Percentiles rank a stretch among this genome's conserved stretches.
These are phyloP conservation scores for Clonostachys rhizophaga DNA, from an alignment of 2,329 filamentous ascomycete species.

Conservation along the genomic window DNA sequence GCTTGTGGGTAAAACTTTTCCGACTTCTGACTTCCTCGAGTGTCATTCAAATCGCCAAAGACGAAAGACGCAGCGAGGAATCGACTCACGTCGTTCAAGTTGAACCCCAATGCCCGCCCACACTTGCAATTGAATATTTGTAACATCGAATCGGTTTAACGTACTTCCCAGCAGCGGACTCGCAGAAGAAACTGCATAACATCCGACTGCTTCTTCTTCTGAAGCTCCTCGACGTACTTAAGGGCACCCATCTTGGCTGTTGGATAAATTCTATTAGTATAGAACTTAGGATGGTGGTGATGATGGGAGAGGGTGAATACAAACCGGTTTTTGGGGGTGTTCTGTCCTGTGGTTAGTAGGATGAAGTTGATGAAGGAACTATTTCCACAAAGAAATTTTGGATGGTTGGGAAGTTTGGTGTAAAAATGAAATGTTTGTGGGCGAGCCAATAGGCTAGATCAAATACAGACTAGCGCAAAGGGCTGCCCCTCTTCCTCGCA, in stretches of 20 bases:
- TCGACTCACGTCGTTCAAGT: not conserved
- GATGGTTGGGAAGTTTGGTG: conserved; percentile 19
- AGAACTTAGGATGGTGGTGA: not conserved
- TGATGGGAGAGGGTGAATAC: not conserved
- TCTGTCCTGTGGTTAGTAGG: conserved; percentile 28
- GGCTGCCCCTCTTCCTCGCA: conserved; percentile 18
- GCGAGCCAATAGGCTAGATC: conserved; percentile 27
- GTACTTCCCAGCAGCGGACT: conserved; percentile 99
- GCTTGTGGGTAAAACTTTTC: conserved; percentile 1
- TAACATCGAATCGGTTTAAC: conserved; percentile 22
- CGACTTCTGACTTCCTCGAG: conserved; percentile 1
- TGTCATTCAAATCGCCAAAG: too few relatives aligned
- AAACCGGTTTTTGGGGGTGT: conserved; percentile 5
- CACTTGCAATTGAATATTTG: not conserved
- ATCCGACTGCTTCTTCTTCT: conserved; percentile 99
- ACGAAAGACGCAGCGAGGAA: not conserved
- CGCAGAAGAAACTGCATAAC: conserved; percentile 99
- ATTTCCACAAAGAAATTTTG: conserved; percentile 11
- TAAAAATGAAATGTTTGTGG: conserved; percentile 28
- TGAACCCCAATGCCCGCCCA: conserved; percentile 2
- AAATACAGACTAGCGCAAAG: conserved; percentile 12
- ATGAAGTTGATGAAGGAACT: conserved; percentile 4
- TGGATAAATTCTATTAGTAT: not conserved
- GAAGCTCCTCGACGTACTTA: conserved; percentile 99
- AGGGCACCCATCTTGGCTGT: conserved; percentile 93